These are phyloP conservation scores for Kalanchoe fedtschenkoi DNA, from an alignment of 164 flowering plant genomes.

Conservation along the genomic window DNA sequence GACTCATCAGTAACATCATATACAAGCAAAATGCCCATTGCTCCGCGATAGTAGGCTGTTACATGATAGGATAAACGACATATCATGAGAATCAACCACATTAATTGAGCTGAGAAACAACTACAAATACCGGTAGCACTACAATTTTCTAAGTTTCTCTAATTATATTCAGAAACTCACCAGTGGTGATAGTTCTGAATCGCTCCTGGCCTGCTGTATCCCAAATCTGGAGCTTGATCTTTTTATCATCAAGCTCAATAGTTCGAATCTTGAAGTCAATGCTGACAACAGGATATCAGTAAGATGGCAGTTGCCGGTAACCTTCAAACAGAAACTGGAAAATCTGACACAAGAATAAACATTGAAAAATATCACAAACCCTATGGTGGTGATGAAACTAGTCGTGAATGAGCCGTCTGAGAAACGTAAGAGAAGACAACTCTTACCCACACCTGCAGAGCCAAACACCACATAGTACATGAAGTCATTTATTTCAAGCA, in stretches of 20 bases:
- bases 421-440: constrained; percentile 6
- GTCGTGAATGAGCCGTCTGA: background rate
- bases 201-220: constrained; percentile 1
- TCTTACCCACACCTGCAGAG: constrained; percentile 1
- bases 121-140: no score
- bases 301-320: background rate
- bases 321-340: background rate
- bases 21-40: constrained; percentile 5
- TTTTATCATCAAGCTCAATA: background rate
- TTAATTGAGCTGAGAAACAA: background rate
- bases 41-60: constrained; percentile 2
- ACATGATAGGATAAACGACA: background rate
- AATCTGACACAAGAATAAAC: background rate
- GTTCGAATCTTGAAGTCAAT: constrained; percentile 4
- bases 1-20: constrained; percentile 1
- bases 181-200: constrained; percentile 1
- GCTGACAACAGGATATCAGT: background rate
- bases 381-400: constrained; percentile 1
- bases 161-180: background rate
- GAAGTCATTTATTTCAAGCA: no score
- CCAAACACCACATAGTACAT: background rate
- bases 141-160: no score
- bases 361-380: background rate
- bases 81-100: background rate
- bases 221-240: constrained; percentile 4